Base-by-base conservation (phyloP, 352 stramenopile species). In the Phytophthora cryptogea region DNA sequence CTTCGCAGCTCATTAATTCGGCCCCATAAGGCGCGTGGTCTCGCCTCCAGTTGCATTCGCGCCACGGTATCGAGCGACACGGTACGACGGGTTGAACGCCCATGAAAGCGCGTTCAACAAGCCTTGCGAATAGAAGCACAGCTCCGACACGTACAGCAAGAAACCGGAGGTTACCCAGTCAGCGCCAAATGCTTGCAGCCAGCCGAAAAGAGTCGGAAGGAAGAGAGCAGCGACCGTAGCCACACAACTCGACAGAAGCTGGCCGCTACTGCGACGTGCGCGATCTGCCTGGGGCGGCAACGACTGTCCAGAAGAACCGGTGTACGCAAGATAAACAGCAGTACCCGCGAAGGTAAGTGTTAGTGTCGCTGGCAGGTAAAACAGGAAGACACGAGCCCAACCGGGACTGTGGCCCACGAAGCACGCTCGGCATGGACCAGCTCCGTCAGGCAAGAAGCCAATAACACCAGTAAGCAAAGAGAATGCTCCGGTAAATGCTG, bases 111-210 rank as follows among this genome's bases (percentile, higher is more conserved):
- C 68, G 48, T 85, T 80, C 14, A 89, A 54, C 14, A 86, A 17
- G 4, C 80, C 80, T 66, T 86, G 80, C 6, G 75, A 80, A 48
- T 89, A 87, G 57, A 89, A 86, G 36, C 73, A 86, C 27, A 84
- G 11, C 56, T 89, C 80, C 28, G 74, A 83, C 45, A 85, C 11
- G 47, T 89, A 89, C 13, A 88, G 59, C 32, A 65, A 64, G 33
- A 78, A 63, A 8, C 63, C 74, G 20, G 70, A 73, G 13, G 63
- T 78, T 31, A 74, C 46, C 57, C 68, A 73, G 16, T 58, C 41
- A 23, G 44, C 49, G 4, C 70, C 70, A 28, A 79, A 70, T 5
- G 64, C 41, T 28, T 74, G 68, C n/a, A 81, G 48, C 72, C 65
- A 74, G 8, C 76, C 76, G 14, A 86, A 63, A 8, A 83, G 14